These are phyloP conservation scores for Mollisiaceae sp. DNA, from an alignment of 2,329 filamentous ascomycete species.

Conservation along the genomic window DNA sequence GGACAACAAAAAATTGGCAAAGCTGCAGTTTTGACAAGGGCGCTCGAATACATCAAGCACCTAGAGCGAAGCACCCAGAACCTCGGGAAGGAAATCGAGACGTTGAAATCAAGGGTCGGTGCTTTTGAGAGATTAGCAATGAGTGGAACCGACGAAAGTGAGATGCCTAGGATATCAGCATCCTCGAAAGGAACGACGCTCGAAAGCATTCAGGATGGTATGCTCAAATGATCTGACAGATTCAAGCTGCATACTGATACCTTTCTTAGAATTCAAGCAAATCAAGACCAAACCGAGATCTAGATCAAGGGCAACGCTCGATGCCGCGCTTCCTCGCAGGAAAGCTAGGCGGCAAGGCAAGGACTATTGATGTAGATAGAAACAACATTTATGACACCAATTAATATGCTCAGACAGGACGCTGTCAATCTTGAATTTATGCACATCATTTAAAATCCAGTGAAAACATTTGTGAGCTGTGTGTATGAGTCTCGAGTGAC, in stretches of 20 bases:
- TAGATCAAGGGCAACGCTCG: neutral
- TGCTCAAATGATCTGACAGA: neutral
- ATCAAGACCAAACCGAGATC: constrained; percentile 5
- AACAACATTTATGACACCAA: neutral
- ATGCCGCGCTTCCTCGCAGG: neutral
- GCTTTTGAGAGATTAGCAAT: constrained; percentile 31
- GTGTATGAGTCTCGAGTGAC: neutral
- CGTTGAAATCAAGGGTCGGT: constrained; percentile 22
- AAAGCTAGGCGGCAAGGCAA: neutral
- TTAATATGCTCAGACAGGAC: neutral
- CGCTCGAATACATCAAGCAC: constrained; percentile 34
- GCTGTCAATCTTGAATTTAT: neutral
- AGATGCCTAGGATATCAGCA: neutral
- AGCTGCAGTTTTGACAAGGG: constrained; percentile 32
- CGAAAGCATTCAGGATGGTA: constrained; percentile 28
- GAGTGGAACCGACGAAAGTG: constrained; percentile 21
- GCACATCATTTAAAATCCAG: no score
- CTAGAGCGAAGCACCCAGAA: constrained; percentile 29
- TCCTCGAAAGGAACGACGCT: constrained; percentile 19
- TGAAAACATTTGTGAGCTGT: no score
- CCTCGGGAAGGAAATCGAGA: constrained; percentile 25
- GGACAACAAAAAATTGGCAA: constrained; percentile 32
- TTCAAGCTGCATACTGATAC: neutral
- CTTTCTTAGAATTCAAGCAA: neutral
- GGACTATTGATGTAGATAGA: neutral